Evolutionary conservation across 306 rosid genomes (phyloP), one percentile per base, ranked within the genome.

Genomic region (Cucumis sativus): DNA sequence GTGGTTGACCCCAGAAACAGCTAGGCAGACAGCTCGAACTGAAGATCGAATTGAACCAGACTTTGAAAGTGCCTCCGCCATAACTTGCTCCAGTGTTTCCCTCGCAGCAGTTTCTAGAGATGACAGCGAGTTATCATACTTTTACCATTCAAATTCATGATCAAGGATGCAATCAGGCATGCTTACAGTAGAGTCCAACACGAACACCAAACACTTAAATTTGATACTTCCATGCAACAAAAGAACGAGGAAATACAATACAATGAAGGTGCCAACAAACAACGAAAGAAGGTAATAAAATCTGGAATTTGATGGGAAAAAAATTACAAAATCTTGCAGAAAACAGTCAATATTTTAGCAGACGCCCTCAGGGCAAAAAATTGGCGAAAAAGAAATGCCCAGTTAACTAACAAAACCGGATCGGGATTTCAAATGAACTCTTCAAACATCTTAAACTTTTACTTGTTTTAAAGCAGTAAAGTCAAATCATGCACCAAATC

Each of bases 1-100:
- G 78, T 91, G 98, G 87, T 93, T 88, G 52, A 93, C 98, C 47
- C 98, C 98, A 30, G 98, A 90, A 28, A 93, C 90, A 65, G 96
- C 96, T 80, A 93, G 84, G 84, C 97, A 93, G 84, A 91, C 96
- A 79, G 98, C 98, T 59, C 90, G 92, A 47, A 93, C 98, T 1
- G 89, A 86, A 63, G 92, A 87, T 78, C 98, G 87, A 82, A 82
- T 87, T 82, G 97, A 87, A 79, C 92, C 87, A 37, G 97, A 86
- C 77, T 88, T 88, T 52, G 81, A 82, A 76, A 93, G 94, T 30
- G 96, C 91, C 4, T 91, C 97, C 18, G 91, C 94, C 98, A 93
- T 91, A 71, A 91, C 96, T 76, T 87, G 88, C 86, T 91, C 97
- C 86, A 93, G 74, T 11, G 97, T 91, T 81, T 91, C 97, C 83